These are phyloP conservation scores for Xylaria hypoxylon DNA, from an alignment of 2,329 filamentous ascomycete species.

Conservation along the genomic window DNA sequence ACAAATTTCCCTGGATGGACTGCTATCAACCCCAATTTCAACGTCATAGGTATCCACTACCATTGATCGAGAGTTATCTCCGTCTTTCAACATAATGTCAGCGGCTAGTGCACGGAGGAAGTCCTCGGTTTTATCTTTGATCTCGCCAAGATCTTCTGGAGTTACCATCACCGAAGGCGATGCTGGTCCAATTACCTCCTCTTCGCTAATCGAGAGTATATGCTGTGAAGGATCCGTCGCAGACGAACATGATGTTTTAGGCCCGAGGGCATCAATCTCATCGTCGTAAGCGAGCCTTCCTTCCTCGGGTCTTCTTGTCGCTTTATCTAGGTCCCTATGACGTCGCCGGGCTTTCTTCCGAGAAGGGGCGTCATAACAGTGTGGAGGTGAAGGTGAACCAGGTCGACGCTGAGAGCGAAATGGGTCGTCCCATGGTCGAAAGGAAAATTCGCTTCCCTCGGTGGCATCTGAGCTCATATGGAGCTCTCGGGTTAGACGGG, in stretches of 20 bases:
- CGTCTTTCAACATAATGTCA: slow-evolving; percentile 25
- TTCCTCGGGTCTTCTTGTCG: slow-evolving; percentile 23
- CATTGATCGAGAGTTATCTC: neutral
- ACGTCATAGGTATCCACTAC: slow-evolving; percentile 6
- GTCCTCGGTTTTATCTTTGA: slow-evolving; percentile 30
- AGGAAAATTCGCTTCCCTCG: slow-evolving; percentile 5
- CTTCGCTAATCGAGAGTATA: neutral
- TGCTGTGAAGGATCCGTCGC: neutral
- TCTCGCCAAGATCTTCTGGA: slow-evolving; percentile 23
- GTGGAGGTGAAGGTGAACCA: neutral
- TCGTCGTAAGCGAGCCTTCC: slow-evolving; percentile 47
- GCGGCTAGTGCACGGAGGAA: slow-evolving; percentile 39
- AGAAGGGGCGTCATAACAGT: slow-evolving; percentile 8
- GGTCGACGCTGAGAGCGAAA: slow-evolving; percentile 2
- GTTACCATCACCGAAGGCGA: neutral
- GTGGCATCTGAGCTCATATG: neutral
- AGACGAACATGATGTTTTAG: slow-evolving; percentile 10
- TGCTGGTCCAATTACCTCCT: neutral
- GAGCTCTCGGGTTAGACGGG: slow-evolving; percentile 33
- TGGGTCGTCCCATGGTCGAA: slow-evolving; percentile 6
- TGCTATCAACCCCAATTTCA: neutral
- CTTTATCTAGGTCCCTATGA: slow-evolving; percentile 20
- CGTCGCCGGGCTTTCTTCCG: slow-evolving; percentile 12
- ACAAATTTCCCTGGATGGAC: neutral
- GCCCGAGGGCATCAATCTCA: slow-evolving; percentile 13